Conservation (phyloP, 345 rosid genomes). For the Dovyalis caffra region DNA sequence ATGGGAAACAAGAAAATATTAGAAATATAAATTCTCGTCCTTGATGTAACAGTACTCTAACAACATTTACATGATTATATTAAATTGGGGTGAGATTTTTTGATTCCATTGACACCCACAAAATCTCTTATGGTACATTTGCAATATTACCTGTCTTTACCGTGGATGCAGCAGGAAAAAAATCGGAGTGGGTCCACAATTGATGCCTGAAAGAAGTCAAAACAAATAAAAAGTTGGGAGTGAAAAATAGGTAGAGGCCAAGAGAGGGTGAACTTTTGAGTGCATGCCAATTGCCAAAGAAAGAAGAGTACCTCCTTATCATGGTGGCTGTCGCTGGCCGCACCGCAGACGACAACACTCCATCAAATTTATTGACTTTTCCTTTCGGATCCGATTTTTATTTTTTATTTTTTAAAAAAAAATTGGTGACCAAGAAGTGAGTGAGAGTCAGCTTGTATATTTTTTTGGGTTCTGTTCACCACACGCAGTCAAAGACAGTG, state of each 20-base stretch:
- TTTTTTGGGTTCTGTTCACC: background rate
- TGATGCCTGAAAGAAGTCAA: background rate
- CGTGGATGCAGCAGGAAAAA: background rate
- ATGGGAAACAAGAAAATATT: too few relatives aligned
- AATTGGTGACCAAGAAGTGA: background rate
- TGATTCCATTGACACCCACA: background rate
- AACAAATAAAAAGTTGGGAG: background rate
- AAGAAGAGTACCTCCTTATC: background rate
- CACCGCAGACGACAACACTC: conserved; percentile 5
- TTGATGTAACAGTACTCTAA: background rate
- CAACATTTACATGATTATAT: background rate
- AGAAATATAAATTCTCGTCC: background rate
- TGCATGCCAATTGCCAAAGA: background rate
- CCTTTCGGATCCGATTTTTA: background rate
- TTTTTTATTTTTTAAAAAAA: background rate
- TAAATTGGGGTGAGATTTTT: background rate
- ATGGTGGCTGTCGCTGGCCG: background rate
- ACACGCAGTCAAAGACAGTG: background rate
- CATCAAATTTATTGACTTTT: conserved; percentile 2
- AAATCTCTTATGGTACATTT: background rate
- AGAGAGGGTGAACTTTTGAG: background rate
- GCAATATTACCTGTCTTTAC: background rate
- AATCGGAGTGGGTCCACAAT: background rate
- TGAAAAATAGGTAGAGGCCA: background rate
- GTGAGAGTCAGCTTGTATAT: background rate